Conservation (phyloP, 768 basidiomycete species). For the Lactarius tabidus region DNA sequence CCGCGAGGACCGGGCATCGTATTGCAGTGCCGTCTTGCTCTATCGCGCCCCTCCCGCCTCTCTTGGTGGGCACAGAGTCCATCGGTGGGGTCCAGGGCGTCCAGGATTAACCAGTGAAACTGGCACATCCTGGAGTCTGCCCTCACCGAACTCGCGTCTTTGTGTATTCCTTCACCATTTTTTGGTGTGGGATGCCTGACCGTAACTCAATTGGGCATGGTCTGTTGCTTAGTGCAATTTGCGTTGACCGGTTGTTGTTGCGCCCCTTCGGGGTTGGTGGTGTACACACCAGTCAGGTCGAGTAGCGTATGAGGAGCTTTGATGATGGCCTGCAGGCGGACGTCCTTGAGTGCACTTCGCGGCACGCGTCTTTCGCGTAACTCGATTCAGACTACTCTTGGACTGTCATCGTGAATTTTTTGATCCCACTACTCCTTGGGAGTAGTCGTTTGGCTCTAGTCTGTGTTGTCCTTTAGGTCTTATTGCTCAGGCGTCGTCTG, state of each 20-base stretch:
- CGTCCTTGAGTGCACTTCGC: conserved; percentile 33
- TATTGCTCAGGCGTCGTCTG: background rate
- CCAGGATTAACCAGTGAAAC: too few species aligned
- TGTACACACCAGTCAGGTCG: background rate
- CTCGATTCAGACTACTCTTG: conserved; percentile 38
- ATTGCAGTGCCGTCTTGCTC: conserved; percentile 3
- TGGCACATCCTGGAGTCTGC: too few species aligned
- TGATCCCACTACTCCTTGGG: conserved; percentile 13
- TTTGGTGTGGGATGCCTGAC: background rate
- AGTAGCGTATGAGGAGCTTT: conserved; percentile 13
- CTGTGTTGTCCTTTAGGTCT: background rate
- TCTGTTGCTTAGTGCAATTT: too few species aligned
- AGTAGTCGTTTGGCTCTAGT: background rate
- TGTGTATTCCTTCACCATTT: background rate
- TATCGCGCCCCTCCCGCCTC: conserved; percentile 16
- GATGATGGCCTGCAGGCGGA: background rate
- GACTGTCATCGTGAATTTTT: conserved; percentile 27
- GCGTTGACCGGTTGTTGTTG: background rate
- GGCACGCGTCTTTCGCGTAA: conserved; percentile 28
- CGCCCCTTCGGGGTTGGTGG: background rate
- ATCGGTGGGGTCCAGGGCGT: background rate
- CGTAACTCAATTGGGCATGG: too few species aligned
- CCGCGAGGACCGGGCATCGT: conserved; percentile 30
- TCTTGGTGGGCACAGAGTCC: background rate
- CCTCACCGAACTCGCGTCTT: background rate